Percentiles rank a stretch among this genome's conserved stretches.
These are phyloP conservation scores for Tetracladium marchalianum DNA, from an alignment of 495 filamentous ascomycete genomes.

Conservation along the genomic window DNA sequence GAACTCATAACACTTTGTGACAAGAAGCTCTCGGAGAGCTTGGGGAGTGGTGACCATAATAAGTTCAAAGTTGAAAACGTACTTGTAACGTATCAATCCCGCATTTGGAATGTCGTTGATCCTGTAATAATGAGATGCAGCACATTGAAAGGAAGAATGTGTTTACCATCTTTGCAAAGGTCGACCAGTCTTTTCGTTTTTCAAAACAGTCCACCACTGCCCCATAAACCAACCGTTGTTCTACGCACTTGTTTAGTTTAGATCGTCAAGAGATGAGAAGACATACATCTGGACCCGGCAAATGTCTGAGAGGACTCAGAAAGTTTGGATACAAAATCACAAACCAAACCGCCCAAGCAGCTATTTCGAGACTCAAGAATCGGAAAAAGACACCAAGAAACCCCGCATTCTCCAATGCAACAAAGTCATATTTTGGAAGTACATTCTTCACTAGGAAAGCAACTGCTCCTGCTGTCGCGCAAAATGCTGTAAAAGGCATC, in stretches of 20 bases:
- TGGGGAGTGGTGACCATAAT: conserved; percentile 55
- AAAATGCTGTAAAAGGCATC: too few relatives aligned
- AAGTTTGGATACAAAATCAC: conserved; percentile 57
- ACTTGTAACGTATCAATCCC: conserved; percentile 68
- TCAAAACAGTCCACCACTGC: too few relatives aligned
- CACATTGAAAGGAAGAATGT: background rate
- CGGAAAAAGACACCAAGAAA: conserved; percentile 3
- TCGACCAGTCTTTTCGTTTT: conserved; percentile 43
- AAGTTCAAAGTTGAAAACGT: conserved; percentile 57
- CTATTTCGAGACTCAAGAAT: conserved; percentile 1
- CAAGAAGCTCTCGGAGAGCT: conserved; percentile 52
- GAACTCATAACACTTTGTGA: conserved; percentile 70
- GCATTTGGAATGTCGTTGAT: conserved; percentile 65
- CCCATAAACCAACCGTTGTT: conserved; percentile 26
- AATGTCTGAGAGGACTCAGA: conserved; percentile 55
- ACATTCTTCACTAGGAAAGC: too few relatives aligned
- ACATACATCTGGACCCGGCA: conserved; percentile 44
- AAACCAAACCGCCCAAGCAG: conserved; percentile 32
- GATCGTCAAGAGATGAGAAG: conserved; percentile 17
- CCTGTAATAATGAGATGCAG: conserved; percentile 26
- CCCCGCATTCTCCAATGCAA: too few relatives aligned
- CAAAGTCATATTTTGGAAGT: too few relatives aligned
- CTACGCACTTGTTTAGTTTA: conserved; percentile 38
- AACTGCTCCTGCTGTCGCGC: too few relatives aligned
- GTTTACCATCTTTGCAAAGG: conserved; percentile 43